Evolutionary conservation across 768 basidiomycete species (phyloP).

Genomic region (Naganishia kalamii): DNA sequence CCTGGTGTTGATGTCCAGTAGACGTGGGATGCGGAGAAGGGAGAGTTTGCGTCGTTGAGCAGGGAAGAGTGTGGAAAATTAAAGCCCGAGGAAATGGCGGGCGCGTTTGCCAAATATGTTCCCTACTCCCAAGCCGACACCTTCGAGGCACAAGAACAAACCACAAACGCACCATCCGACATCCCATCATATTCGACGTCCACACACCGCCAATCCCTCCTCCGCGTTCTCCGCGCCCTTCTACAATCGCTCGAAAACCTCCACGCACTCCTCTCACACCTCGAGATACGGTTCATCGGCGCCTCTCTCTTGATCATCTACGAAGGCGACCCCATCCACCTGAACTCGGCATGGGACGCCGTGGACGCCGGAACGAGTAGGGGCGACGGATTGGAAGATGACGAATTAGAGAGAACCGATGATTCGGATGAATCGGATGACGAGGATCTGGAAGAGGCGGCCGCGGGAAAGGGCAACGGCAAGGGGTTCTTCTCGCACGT

Average conservation of each 20-base stretch:
- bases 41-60: background rate
- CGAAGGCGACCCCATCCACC: slow-evolving; percentile 55
- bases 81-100: slow-evolving; percentile 60
- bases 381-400: slow-evolving; percentile 25
- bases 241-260: slow-evolving; percentile 23
- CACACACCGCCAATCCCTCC: slow-evolving; percentile 13
- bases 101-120: slow-evolving; percentile 75
- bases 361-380: slow-evolving; percentile 25
- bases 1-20: background rate
- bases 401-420: slow-evolving; percentile 18
- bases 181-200: background rate
- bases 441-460: background rate
- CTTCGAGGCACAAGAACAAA: too few relatives aligned
- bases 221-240: slow-evolving; percentile 18
- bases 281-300: slow-evolving; percentile 76
- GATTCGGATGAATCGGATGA: slow-evolving; percentile 12
- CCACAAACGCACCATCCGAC: too few relatives aligned
- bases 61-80: slow-evolving; percentile 75
- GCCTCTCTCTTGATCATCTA: slow-evolving; percentile 76
- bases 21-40: slow-evolving; percentile 16
- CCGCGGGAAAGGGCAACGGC: background rate
- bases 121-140: slow-evolving; percentile 48
- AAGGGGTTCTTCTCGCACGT: slow-evolving; percentile 6
- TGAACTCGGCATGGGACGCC: slow-evolving; percentile 43
- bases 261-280: slow-evolving; percentile 51